Evolutionary conservation across 1,139 yeast species (phyloP), one percentile per base, ranked within the genome.

Genomic region (Saccharomyces hybrid): DNA sequence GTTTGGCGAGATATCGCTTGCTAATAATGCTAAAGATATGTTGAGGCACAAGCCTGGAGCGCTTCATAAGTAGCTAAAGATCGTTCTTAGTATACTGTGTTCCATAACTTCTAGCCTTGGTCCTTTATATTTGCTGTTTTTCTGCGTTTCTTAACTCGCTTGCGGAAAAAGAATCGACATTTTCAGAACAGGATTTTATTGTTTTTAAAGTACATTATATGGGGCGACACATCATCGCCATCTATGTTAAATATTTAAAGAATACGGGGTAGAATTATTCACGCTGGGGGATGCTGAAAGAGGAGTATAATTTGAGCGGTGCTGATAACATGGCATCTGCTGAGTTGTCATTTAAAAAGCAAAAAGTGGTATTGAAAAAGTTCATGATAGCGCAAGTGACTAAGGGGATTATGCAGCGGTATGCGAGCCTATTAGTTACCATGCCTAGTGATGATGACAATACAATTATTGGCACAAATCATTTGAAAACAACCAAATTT

Each of bases 1-100:
- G 78, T 42, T 58, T 38, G 19, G 25, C 48, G 53, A 55, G 52
- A 48, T 47, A 50, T 13, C 55, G 44, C 26, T 56, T 53, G 29
- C 38, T 49, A 14, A 31, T 27, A 46, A 32, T 27, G 44, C 25
- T 38, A 16, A 16, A 16, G 44, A 19, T 38, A 5, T 5, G 44
- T 23, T 5, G 44, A 38, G 44, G n/a, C 44, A 16, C 5, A 38
- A 38, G 44, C 25, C 44, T 16, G 19, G 44, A 25, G n/a, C 44
- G 2, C 9, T 38, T 38, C 44, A 38, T 38, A 38, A 25, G 25
- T 38, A 9, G 44, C 19, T 5, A 19, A 16, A 16, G n/a, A 38
- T 16, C 44, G 23, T 38, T 38, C 19, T 38, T 38, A 19, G 26
- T 38, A 38, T 38, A 9, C 11, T 9, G 7, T 1, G 13, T 7